A percentile compares a stretch with the other conserved stretches of the same genome.
Evolutionary conservation across 495 filamentous ascomycete genomes (phyloP).

Genomic region (Hyphodiscus hymeniophilus): DNA sequence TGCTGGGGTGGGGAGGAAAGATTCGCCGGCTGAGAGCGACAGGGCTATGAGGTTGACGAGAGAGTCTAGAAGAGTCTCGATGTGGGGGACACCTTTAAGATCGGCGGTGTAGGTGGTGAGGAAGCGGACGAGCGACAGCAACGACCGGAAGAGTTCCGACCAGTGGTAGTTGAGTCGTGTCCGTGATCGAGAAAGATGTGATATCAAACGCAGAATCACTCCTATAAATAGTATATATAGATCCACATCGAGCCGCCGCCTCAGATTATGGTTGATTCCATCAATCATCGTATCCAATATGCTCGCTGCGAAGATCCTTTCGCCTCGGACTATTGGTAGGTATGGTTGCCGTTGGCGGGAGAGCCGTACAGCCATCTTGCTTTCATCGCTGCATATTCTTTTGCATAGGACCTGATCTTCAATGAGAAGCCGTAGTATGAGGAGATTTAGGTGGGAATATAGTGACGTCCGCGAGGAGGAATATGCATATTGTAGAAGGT

Average conservation of each 20-base stretch:
- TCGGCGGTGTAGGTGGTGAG: conserved; percentile 76
- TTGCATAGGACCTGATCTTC: conserved; percentile 85
- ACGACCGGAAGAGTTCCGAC: conserved; percentile 87
- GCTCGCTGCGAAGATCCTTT: conserved; percentile 62
- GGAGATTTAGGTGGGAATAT: conserved; percentile 76
- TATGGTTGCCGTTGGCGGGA: conserved; percentile 87
- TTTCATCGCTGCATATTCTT: conserved; percentile 74
- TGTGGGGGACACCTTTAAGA: conserved; percentile 51
- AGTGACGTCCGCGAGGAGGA: conserved; percentile 66
- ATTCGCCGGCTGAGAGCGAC: conserved; percentile 78
- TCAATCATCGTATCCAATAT: conserved; percentile 83
- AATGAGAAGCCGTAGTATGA: conserved; percentile 76
- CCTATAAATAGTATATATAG: conserved; percentile 78
- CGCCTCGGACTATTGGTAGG: conserved; percentile 64
- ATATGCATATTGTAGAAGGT: conserved; percentile 88
- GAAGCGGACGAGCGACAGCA: conserved; percentile 86
- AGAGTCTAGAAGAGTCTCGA: conserved; percentile 53
- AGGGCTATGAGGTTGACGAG: conserved; percentile 82
- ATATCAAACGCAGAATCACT: conserved; percentile 70
- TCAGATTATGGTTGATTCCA: conserved; percentile 89
- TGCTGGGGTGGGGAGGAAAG: conserved; percentile 81
- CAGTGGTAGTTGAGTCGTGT: conserved; percentile 83
- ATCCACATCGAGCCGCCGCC: conserved; percentile 72
- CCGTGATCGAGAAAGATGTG: conserved; percentile 72
- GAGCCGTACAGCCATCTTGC: conserved; percentile 64